Evolutionary conservation across 768 basidiomycete genomes (phyloP), one percentile per base, ranked within the genome.

Genomic region (Naganishia onofrii): DNA sequence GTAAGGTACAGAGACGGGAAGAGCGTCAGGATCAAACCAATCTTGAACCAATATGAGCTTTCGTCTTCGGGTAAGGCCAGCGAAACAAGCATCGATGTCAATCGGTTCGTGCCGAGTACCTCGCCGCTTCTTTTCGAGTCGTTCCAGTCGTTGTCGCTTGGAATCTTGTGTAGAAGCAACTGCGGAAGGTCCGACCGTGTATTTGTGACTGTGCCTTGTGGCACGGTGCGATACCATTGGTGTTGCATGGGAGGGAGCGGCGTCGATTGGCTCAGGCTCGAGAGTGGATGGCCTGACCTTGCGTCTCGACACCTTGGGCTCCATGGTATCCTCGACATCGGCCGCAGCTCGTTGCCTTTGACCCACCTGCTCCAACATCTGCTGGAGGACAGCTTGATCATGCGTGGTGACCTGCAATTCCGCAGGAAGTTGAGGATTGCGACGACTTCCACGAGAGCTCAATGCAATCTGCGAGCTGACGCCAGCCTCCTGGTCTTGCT

Each of bases 21-120:
- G 60, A 13, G 21, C 38, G 26, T 63, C 36, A 10, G 36, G 38
- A 28, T 63, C 60, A 63, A 63, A 63, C 60, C 60, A 63, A 26
- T 42, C 38, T 38, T 63, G 60, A 28, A 28, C n/a, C 38, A 63
- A 8, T 42, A 46, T 63, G 23, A 46, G 60, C 26, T 63, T 63
- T 44, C 60, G 36, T 17, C 60, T n/a, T 29, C 19, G n/a, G 23
- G 26, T 42, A 44, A 63, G 60, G 7, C 38, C 60, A 29, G 60
- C 60, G 42, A 42, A 63, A 28, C 60, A 63, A 26, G 9, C 26
- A 34, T 63, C 42, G 15, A 44, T 42, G 42, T 63, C 60, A 44
- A 63, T 63, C 1, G 29, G 21, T 44, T 63, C 60, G 15, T 44
- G 42, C 26, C 38, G 36, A 12, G 60, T 42, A 10, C 23, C 28